Base-by-base conservation (phyloP, 2,329 filamentous ascomycete genomes). In the Chaetomiaceae sp. region DNA sequence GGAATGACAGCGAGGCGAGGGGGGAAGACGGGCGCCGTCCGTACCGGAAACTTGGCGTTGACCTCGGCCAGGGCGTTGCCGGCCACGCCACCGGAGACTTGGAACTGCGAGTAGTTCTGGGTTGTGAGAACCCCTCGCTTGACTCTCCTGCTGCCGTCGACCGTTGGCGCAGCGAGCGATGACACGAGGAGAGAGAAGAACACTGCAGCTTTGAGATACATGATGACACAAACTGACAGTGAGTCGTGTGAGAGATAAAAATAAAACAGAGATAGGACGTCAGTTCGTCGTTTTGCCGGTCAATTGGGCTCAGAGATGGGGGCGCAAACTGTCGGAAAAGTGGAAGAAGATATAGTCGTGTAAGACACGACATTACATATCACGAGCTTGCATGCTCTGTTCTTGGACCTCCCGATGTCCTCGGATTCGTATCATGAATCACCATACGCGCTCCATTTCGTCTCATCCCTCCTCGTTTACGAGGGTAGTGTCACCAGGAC, bases 1-100 rank as follows among this genome's bases (percentile, higher is more conserved):
- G 17, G 19, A n/a, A 26, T 17, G n/a, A 11, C 2, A n/a, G 5
- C 10, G 3, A 8, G 33, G 29, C 4, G 17, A 14, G 10, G 18
- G 20, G 6, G 24, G 29, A 15, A 6, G 32, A 29, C 1, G 17
- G 15, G 55, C 65, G 38, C 3, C 15, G 4, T 32, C 29, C 45
- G n/a, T 61, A 75, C 74, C 0, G 75, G 73, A 57, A 80, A 79
- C 52, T 74, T 72, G 43, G 71, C 69, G 37, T 74, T 64, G 44
- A 75, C 75, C 60, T 79, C 75, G 1, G 63, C 69, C 17, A 78
- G 65, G 11, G 74, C 75, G 37, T 78, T 71, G 42, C 76, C 75
- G 18, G 69, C 73, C 9, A 68, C 62, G 3, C 76, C 75, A 36
- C 68, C 68, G 0, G 73, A 73, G 40, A 79, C 65, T 53, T 71